Conservation (phyloP, 768 basidiomycete species). For the Crepidotus variabilis region DNA sequence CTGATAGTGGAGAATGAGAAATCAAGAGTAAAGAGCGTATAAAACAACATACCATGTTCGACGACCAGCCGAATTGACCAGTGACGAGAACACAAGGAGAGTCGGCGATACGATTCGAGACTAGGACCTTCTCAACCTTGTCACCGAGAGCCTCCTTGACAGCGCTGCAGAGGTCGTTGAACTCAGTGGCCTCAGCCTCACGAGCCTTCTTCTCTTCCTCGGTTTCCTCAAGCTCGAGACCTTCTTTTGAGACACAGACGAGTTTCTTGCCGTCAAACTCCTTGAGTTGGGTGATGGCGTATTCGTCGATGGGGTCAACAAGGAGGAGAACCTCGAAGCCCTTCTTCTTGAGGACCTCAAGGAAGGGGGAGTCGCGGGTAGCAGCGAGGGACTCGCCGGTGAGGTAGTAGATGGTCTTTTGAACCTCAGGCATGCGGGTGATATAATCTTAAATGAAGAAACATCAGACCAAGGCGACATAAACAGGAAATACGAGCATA, state of each 20-base stretch:
- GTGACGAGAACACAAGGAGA: constrained; percentile 97
- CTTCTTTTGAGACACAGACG: constrained; percentile 97
- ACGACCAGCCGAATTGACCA: constrained; percentile 99
- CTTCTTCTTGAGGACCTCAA: constrained; percentile 99
- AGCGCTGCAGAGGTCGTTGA: constrained; percentile 83
- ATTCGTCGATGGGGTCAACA: constrained; percentile 98
- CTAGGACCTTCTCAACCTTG: constrained; percentile 98
- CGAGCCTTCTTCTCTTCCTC: constrained; percentile 93
- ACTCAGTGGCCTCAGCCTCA: constrained; percentile 82
- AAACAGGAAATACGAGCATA: constrained; percentile 22
- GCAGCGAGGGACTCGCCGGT: constrained; percentile 95
- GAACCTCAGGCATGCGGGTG: constrained; percentile 98
- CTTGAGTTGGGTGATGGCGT: constrained; percentile 97
- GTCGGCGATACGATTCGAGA: constrained; percentile 97
- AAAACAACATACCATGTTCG: constrained; percentile 98
- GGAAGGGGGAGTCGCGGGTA: constrained; percentile 94
- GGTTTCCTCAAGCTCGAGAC: constrained; percentile 98
- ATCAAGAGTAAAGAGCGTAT: constrained; percentile 92
- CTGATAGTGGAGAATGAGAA: constrained; percentile 90
- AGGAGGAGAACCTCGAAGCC: constrained; percentile 97
- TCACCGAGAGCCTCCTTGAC: constrained; percentile 99
- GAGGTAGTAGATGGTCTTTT: constrained; percentile 99
- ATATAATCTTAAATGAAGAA: constrained; percentile 74
- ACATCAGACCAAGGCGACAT: neutral
- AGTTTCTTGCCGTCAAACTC: constrained; percentile 99